Conservation (phyloP, 768 basidiomycete genomes). For the Tulasnella sp. region DNA sequence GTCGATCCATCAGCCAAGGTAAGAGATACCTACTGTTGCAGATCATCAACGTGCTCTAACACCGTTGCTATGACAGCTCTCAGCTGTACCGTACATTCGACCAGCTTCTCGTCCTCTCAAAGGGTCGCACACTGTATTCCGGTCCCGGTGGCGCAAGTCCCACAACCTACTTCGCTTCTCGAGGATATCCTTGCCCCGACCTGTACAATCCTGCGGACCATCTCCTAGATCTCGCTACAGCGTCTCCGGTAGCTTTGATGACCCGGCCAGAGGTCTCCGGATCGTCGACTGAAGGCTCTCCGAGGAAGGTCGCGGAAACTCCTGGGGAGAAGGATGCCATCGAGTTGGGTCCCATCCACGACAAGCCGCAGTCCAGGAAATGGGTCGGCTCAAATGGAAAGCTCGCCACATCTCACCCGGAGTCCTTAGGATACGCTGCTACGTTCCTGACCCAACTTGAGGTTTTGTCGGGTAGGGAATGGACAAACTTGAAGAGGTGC, state of each 20-base stretch:
- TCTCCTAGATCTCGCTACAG: conserved; percentile 79
- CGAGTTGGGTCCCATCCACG: not conserved
- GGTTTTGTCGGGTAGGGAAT: conserved; percentile 71
- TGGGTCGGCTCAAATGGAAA: not conserved
- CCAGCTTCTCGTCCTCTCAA: conserved; percentile 62
- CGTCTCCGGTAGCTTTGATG: conserved; percentile 29
- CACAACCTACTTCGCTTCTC: conserved; percentile 47
- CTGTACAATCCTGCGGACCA: conserved; percentile 93
- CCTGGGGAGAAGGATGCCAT: not conserved
- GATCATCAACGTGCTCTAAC: not conserved
- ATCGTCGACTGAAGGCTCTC: not conserved
- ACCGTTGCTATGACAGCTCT: conserved; percentile 37
- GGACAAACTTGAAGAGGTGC: conserved; percentile 65
- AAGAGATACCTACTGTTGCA: conserved; percentile 14
- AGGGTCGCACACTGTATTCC: conserved; percentile 66
- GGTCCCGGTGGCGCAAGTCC: conserved; percentile 67
- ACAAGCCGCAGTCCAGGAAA: not conserved
- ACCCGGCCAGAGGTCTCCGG: conserved; percentile 21
- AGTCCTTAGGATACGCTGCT: conserved; percentile 39
- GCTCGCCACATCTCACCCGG: conserved; percentile 7
- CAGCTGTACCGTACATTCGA: conserved; percentile 80
- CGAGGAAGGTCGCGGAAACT: not conserved
- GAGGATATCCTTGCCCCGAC: conserved; percentile 44
- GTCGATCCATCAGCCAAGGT: conserved; percentile 82
- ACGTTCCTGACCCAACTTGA: conserved; percentile 86